Evolutionary conservation across 2,329 filamentous ascomycete genomes (phyloP), one percentile per base, ranked within the genome.

Genomic region (Nannizziopsis barbatae): DNA sequence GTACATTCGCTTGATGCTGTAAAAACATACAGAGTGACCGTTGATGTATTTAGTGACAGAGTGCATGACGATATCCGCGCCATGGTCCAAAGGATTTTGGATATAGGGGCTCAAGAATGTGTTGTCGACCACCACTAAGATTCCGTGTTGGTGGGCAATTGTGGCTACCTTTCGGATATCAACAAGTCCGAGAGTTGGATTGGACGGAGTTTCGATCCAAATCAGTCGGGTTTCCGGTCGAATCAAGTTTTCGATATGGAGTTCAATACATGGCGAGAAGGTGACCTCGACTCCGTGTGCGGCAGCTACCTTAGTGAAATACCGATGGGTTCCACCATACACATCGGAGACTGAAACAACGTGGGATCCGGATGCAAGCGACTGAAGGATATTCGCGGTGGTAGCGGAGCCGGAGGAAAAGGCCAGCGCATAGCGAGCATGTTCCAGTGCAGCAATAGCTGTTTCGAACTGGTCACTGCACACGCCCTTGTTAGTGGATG

Each of bases 21-120:
- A 33, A 9, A 35, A 43, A 56, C 67, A 47, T 63, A 72, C 70
- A 1, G 76, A 80, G 73, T 98, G 92, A 44, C 92, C 92, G 67
- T 96, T 96, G 73, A 98, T 96, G 72, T 96, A 98, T 72, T 98
- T 98, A 39, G 92, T 98, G 49, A 98, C 92, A 48, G 83, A 89
- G 75, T 96, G 90, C 38, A 96, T 84, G 57, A 96, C 90, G 55
- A 96, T 89, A 67, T 98, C 92, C 57, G 92, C 92, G 58, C 92
- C 92, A 64, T 90, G 86, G 63, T 93, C 83, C 49, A 98, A 80
- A 2, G 92, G 92, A 69, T 95, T 96, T 71, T 98, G 92, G 42
- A 98, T 78, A 66, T 96, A 98, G 30, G 92, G 92, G 53, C 84
- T 90, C 63, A 96, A 75, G 75, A 98, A 98, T 15, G 92, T 98